These are phyloP conservation scores for Alternaria solani DNA, from an alignment of 2,329 filamentous ascomycete genomes.

Conservation along the genomic window DNA sequence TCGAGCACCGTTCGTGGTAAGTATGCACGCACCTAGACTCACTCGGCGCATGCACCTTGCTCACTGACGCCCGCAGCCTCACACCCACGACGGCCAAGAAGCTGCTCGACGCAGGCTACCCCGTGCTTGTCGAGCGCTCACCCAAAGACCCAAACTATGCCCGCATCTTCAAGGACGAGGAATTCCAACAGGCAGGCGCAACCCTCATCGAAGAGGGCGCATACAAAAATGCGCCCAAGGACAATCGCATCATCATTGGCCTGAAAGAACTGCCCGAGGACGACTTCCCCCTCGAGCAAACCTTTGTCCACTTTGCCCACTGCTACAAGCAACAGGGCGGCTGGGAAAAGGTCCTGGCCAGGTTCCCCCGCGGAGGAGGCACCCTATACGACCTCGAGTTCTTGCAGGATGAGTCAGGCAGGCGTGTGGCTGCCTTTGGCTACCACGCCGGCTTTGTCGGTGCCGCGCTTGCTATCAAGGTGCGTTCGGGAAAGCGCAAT, in stretches of 20 bases:
- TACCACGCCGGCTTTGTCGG: constrained; percentile 58
- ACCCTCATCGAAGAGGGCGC: constrained; percentile 49
- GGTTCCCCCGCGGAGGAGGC: constrained; percentile 79
- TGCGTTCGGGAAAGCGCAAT: constrained; percentile 10
- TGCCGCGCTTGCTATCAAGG: constrained; percentile 56
- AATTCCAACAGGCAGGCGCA: constrained; percentile 51
- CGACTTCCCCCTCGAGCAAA: constrained; percentile 50
- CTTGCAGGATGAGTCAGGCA: constrained; percentile 74
- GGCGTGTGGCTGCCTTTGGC: constrained; percentile 75
- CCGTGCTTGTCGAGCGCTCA: constrained; percentile 51
- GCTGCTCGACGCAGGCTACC: constrained; percentile 53
- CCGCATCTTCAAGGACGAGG: constrained; percentile 54
- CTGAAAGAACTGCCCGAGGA: constrained; percentile 54
- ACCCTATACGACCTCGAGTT: constrained; percentile 89
- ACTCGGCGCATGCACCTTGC: background rate
- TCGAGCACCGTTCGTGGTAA: constrained; percentile 50
- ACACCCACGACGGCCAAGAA: constrained; percentile 52
- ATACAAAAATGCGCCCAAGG: constrained; percentile 50
- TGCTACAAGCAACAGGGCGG: constrained; percentile 55
- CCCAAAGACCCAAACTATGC: constrained; percentile 48
- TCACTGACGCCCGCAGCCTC: constrained; percentile 26
- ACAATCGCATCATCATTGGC: constrained; percentile 52
- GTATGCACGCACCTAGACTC: background rate
- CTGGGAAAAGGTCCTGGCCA: constrained; percentile 80
- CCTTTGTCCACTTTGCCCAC: constrained; percentile 54